phyloP scores from a whole-genome alignment of 2,329 filamentous ascomycete genomes.

The Stagonosporopsis rhizophila region DNA sequence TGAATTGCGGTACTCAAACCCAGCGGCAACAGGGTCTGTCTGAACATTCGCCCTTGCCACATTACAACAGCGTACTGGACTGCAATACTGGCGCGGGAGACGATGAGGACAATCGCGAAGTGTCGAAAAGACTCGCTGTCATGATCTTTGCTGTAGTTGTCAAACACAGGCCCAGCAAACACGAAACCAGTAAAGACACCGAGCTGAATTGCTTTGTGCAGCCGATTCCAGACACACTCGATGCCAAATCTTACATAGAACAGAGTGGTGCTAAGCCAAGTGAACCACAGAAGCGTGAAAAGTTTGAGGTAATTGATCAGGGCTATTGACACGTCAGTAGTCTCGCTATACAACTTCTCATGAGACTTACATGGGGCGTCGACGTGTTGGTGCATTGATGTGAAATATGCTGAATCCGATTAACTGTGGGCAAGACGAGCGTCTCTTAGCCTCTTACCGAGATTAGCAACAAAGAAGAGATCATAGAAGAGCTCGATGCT shows the following conservation, averaged over 20 bases:
- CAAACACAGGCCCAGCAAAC: constrained; percentile 59
- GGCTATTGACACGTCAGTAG: constrained; percentile 16
- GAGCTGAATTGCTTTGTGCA: constrained; percentile 67
- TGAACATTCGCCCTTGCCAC: constrained; percentile 31
- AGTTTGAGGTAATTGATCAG: constrained; percentile 58
- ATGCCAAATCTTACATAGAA: constrained; percentile 71
- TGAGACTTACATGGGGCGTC: constrained; percentile 47
- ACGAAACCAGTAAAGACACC: constrained; percentile 71
- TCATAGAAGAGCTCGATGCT: constrained; percentile 66
- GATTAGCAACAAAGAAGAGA: constrained; percentile 69
- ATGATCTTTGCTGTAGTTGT: constrained; percentile 30
- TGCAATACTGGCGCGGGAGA: constrained; percentile 26
- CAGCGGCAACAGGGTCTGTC: constrained; percentile 28
- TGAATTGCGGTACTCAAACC: constrained; percentile 28
- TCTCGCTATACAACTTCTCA: neutral
- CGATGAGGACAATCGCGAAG: constrained; percentile 29
- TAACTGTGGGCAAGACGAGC: neutral
- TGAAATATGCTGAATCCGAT: constrained; percentile 60
- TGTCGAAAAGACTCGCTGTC: constrained; percentile 24
- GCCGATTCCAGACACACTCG: constrained; percentile 68
- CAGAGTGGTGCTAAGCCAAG: constrained; percentile 68
- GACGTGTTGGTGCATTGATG: constrained; percentile 62
- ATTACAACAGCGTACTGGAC: constrained; percentile 33
- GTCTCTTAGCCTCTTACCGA: constrained; percentile 38
- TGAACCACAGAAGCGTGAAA: constrained; percentile 69